phyloP scores from a whole-genome alignment of 2,329 filamentous ascomycete genomes.

The Alternaria tenuissima region DNA sequence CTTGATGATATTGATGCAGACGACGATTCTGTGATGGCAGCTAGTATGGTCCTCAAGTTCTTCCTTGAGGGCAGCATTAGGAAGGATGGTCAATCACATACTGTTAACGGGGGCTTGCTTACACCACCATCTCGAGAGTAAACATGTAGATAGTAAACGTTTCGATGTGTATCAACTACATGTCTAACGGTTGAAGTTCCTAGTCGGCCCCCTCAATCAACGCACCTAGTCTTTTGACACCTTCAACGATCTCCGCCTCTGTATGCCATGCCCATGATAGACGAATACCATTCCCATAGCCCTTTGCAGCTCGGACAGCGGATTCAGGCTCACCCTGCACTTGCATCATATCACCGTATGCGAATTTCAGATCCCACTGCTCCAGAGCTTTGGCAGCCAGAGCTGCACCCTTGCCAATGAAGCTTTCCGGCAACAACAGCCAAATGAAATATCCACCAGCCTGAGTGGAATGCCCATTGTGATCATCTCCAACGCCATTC shows the following conservation, averaged over 20 bases:
- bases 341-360: conserved; percentile 72
- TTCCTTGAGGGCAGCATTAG: conserved; percentile 29
- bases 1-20: conserved; percentile 32
- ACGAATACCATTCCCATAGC: conserved; percentile 22
- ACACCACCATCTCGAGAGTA: conserved; percentile 14
- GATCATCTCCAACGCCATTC: not conserved
- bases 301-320: conserved; percentile 10
- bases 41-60: conserved; percentile 47
- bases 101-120: conserved; percentile 25
- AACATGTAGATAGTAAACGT: not conserved
- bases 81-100: conserved; percentile 1
- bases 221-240: conserved; percentile 16
- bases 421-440: not conserved
- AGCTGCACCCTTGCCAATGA: not conserved
- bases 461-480: not conserved
- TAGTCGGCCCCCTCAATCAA: conserved; percentile 5
- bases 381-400: conserved; percentile 56
- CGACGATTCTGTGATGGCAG: conserved; percentile 42
- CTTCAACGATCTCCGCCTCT: conserved; percentile 20
- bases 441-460: not conserved
- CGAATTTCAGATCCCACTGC: conserved; percentile 70
- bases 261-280: conserved; percentile 28
- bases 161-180: not conserved
- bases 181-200: not conserved
- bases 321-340: conserved; percentile 37